Evolutionary conservation across 192 early-diverging fungal species (phyloP).

Genomic region (Rhizophagus sp.): DNA sequence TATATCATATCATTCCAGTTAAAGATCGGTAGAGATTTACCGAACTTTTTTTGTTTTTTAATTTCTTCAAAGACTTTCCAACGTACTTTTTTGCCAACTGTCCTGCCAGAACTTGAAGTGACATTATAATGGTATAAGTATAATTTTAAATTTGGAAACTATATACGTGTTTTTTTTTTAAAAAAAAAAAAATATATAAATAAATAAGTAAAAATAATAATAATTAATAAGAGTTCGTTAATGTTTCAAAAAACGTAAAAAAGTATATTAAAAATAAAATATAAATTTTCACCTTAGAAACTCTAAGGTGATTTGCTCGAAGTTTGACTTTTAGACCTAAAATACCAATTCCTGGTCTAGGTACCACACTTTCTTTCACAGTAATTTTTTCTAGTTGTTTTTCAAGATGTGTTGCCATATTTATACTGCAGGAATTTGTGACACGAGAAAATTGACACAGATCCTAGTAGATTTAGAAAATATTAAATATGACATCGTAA

Average conservation of each 20-base stretch:
- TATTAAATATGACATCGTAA: too few relatives aligned
- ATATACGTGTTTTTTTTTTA: too few relatives aligned
- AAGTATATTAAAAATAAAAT: not conserved
- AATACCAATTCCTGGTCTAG: not conserved
- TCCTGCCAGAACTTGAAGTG: not conserved
- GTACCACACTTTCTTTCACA: not conserved
- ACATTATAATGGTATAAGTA: not conserved
- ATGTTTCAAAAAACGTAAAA: not conserved
- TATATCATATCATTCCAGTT: not conserved
- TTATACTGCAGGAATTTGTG: too few relatives aligned
- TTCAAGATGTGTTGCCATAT: not conserved
- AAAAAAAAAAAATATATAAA: too few relatives aligned
- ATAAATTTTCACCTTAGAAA: not conserved
- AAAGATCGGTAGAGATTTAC: not conserved
- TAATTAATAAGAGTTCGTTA: too few relatives aligned
- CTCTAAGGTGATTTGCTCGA: not conserved
- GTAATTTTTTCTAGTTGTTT: not conserved
- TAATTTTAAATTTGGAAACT: not conserved
- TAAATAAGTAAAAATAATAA: too few relatives aligned
- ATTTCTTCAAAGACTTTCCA: not conserved
- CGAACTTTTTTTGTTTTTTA: not conserved
- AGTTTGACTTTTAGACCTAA: not conserved
- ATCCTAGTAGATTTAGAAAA: too few relatives aligned
- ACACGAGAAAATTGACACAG: too few relatives aligned
- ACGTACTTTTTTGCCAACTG: not conserved